These are phyloP conservation scores for Fraxinus xanthoxyloides DNA, from an alignment of 305 asterid species.

Conservation along the genomic window DNA sequence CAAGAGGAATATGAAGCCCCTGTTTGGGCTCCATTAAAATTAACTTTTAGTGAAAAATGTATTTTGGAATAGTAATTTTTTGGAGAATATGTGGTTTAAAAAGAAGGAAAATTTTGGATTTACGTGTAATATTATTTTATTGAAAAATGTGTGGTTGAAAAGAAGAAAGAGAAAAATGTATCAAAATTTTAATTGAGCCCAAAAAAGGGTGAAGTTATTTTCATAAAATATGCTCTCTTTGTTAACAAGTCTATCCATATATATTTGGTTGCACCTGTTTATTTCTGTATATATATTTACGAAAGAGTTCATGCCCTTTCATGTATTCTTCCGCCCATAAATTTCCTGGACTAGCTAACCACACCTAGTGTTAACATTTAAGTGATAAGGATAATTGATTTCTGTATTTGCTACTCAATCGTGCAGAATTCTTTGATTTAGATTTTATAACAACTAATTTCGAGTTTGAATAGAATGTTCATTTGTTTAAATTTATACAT, in stretches of 20 bases:
- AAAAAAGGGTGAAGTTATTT: constrained; percentile 3
- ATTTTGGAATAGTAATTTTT: not conserved
- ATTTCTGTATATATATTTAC: not conserved
- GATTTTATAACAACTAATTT: not conserved
- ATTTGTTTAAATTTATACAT: not conserved
- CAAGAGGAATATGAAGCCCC: not conserved
- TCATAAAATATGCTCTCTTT: constrained; percentile 11
- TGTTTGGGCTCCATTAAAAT: not conserved
- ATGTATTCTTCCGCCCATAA: not conserved
- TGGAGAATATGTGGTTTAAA: not conserved
- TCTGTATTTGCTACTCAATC: not conserved
- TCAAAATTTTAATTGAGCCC: not conserved
- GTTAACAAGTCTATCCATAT: not conserved
- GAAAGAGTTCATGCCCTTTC: not conserved
- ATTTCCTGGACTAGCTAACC: not conserved
- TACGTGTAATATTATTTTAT: not conserved
- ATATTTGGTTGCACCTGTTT: constrained; percentile 13
- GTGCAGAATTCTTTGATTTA: not conserved
- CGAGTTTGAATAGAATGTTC: constrained; percentile 9
- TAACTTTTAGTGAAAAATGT: not conserved
- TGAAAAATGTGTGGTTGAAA: not conserved
- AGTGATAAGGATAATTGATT: constrained; percentile 7
- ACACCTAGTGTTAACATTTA: constrained; percentile 8
- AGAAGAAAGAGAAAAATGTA: not conserved
- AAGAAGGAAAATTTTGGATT: not conserved